Percentiles rank a stretch among this genome's conserved stretches.
Evolutionary conservation across 2,329 filamentous ascomycete species (phyloP).

Genomic region (Ceratocystis eucalypticola): DNA sequence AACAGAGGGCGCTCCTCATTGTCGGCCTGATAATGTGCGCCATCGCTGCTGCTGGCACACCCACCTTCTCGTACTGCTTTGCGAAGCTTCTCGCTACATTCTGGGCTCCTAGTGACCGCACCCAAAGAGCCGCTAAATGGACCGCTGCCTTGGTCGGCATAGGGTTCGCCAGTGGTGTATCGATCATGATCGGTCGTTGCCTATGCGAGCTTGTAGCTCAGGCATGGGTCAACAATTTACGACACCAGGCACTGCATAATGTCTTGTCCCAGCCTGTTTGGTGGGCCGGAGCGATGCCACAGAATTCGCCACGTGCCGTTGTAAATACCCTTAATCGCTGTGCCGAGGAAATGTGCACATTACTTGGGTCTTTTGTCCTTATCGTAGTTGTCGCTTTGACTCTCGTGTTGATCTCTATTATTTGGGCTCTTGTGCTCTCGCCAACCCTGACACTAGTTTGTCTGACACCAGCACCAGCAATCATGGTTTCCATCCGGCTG

Average conservation of each 20-base stretch:
- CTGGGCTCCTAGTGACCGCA: slow-evolving; percentile 40
- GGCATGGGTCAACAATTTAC: slow-evolving; percentile 60
- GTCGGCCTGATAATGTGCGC: slow-evolving; percentile 48
- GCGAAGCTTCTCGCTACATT: slow-evolving; percentile 59
- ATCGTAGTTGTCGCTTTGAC: slow-evolving; percentile 50
- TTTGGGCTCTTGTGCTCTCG: slow-evolving; percentile 60
- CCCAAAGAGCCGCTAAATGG: slow-evolving; percentile 46
- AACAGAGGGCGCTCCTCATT: slow-evolving; percentile 41
- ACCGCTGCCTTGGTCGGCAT: slow-evolving; percentile 56
- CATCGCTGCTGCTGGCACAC: slow-evolving; percentile 52
- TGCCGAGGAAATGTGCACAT: slow-evolving; percentile 74
- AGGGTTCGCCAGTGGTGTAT: slow-evolving; percentile 50
- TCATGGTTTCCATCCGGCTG: slow-evolving; percentile 50
- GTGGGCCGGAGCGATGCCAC: slow-evolving; percentile 55
- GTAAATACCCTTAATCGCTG: slow-evolving; percentile 64
- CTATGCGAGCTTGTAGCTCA: slow-evolving; percentile 60
- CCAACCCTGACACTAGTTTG: slow-evolving; percentile 75
- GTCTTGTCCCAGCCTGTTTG: slow-evolving; percentile 62
- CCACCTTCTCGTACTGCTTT: slow-evolving; percentile 64
- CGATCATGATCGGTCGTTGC: slow-evolving; percentile 54
- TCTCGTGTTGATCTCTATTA: slow-evolving; percentile 55
- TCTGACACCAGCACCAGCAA: slow-evolving; percentile 51
- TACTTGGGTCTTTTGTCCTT: slow-evolving; percentile 65
- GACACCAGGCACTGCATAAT: slow-evolving; percentile 50
- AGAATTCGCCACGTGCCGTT: slow-evolving; percentile 27